phyloP scores from a whole-genome alignment of 352 stramenopile genomes.

The Globisporangium acanthophoron region DNA sequence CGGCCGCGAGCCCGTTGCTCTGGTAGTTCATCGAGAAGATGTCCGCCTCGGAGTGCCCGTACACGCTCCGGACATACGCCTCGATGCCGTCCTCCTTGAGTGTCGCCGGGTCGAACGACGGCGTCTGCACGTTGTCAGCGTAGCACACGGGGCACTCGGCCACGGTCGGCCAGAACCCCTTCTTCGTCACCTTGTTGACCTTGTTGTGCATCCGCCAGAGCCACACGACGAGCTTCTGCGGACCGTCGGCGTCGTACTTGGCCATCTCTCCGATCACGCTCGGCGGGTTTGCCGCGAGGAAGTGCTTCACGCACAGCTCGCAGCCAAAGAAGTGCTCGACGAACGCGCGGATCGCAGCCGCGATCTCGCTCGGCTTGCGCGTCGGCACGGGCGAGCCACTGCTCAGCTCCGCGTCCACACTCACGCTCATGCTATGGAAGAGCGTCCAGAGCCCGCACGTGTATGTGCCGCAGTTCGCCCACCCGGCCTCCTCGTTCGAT shows the following conservation, averaged over 20 bases:
- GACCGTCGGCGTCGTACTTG: conserved; percentile 26
- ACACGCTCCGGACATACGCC: conserved; percentile 47
- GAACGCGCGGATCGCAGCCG: conserved; percentile 58
- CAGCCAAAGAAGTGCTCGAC: conserved; percentile 83
- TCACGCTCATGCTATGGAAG: conserved; percentile 72
- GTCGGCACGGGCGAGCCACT: conserved; percentile 16
- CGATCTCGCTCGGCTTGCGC: conserved; percentile 53
- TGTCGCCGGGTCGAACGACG: conserved; percentile 37
- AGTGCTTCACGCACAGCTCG: conserved; percentile 70
- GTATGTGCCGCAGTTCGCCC: conserved; percentile 64
- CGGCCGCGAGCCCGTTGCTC: conserved; percentile 30
- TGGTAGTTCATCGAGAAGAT: conserved; percentile 42
- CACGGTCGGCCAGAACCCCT: conserved; percentile 57
- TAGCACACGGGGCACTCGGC: conserved; percentile 55
- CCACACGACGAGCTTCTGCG: conserved; percentile 52
- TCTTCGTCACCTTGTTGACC: conserved; percentile 73
- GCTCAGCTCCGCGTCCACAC: conserved; percentile 18
- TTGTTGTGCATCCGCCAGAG: conserved; percentile 84
- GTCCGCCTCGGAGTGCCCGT: conserved; percentile 42
- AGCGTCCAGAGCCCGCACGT: conserved; percentile 80
- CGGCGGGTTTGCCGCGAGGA: conserved; percentile 57
- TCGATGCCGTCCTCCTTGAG: conserved; percentile 52
- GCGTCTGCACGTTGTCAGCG: conserved; percentile 33
- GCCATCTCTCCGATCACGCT: conserved; percentile 42
- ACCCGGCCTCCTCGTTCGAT: conserved; percentile 40